Percentiles rank a stretch among this genome's conserved stretches.
Evolutionary conservation across 805 yeast genomes (phyloP).

Genomic region (Ogataea thermomethanolica): DNA sequence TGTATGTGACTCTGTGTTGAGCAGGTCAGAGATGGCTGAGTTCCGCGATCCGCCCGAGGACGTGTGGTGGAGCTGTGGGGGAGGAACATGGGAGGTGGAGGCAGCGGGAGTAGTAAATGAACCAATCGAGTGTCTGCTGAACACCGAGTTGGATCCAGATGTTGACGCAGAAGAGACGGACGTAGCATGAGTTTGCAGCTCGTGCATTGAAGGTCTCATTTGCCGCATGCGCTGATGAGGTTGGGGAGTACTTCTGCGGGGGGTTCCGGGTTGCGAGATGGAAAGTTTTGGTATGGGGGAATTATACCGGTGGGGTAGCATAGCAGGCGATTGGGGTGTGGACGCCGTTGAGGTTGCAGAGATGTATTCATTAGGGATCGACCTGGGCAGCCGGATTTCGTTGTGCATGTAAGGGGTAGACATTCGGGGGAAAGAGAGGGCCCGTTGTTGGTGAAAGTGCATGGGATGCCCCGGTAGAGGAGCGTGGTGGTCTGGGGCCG

Average conservation of each 20-base stretch:
- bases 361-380: slow-evolving; percentile 20
- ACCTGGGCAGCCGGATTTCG: slow-evolving; percentile 18
- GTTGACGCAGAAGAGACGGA: slow-evolving; percentile 26
- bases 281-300: slow-evolving; percentile 10
- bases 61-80: not conserved
- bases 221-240: slow-evolving; percentile 12
- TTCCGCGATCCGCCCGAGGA: slow-evolving; percentile 25
- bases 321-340: slow-evolving; percentile 11
- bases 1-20: slow-evolving; percentile 22
- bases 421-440: slow-evolving; percentile 18
- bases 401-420: slow-evolving; percentile 8
- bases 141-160: slow-evolving; percentile 24
- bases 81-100: slow-evolving; percentile 4
- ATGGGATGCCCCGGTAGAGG: slow-evolving; percentile 5
- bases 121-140: slow-evolving; percentile 23
- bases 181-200: slow-evolving; percentile 16
- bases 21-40: slow-evolving; percentile 23
- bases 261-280: slow-evolving; percentile 11
- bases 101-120: slow-evolving; percentile 17
- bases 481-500: not conserved
- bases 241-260: slow-evolving; percentile 15
- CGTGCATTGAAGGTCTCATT: slow-evolving; percentile 20
- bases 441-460: slow-evolving; percentile 7
- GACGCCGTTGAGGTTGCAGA: slow-evolving; percentile 12
- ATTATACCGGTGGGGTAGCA: slow-evolving; percentile 8